Conservation (phyloP, 306 rosid genomes). For the Gastrolobium bilobum region DNA sequence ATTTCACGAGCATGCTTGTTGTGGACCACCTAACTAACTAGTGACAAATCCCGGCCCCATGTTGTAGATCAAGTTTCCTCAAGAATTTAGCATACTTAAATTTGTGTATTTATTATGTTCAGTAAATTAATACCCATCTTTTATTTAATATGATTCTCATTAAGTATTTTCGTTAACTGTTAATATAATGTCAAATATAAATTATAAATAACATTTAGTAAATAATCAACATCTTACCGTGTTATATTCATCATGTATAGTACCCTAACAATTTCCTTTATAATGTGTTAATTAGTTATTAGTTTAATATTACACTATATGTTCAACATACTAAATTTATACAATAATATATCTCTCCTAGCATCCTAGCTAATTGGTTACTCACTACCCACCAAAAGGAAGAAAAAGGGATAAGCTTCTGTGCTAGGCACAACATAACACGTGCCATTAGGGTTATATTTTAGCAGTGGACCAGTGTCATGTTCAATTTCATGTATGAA, state of each 20-base stretch:
- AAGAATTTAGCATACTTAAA: no score
- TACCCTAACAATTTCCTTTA: no score
- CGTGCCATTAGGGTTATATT: slow-evolving; percentile 3
- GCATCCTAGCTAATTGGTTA: slow-evolving; percentile 7
- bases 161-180: no score
- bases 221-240: no score
- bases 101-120: no score
- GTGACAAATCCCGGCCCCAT: slow-evolving; percentile 21
- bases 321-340: background rate
- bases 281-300: no score
- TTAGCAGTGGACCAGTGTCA: slow-evolving; percentile 45
- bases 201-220: no score
- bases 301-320: background rate
- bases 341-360: background rate
- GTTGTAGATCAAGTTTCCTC: slow-evolving; percentile 6
- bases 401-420: slow-evolving; percentile 40
- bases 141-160: no score
- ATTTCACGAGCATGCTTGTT: slow-evolving; percentile 52
- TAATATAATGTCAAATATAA: no score
- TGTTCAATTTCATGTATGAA: slow-evolving; percentile 22
- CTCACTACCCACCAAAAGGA: slow-evolving; percentile 40
- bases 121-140: no score
- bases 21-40: slow-evolving; percentile 54
- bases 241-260: no score
- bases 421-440: slow-evolving; percentile 32